These are phyloP conservation scores for Verticillium klebahnii DNA, from an alignment of 2,329 filamentous ascomycete genomes.

Conservation along the genomic window DNA sequence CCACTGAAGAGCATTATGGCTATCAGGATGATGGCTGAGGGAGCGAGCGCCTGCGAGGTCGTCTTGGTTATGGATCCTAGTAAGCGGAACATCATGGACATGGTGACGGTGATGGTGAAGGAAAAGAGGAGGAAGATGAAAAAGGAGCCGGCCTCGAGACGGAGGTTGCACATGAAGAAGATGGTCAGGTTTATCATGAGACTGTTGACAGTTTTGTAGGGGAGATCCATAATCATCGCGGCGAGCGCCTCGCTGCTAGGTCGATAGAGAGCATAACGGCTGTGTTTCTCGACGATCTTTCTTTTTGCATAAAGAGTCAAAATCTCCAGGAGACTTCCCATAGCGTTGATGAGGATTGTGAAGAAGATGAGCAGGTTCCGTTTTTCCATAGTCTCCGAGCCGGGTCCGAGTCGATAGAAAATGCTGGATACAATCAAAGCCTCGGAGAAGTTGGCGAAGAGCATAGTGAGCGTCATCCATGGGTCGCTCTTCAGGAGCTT, in stretches of 20 bases:
- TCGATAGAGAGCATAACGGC: constrained; percentile 34
- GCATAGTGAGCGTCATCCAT: constrained; percentile 29
- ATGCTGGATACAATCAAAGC: constrained; percentile 36
- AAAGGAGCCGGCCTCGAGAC: constrained; percentile 52
- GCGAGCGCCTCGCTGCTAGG: constrained; percentile 26
- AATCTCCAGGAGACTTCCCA: constrained; percentile 32
- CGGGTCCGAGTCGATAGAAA: constrained; percentile 36
- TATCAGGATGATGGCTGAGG: constrained; percentile 43
- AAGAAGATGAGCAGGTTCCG: constrained; percentile 47
- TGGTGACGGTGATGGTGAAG: constrained; percentile 53
- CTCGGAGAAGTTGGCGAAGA: constrained; percentile 40
- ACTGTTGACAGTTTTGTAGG: constrained; percentile 22
- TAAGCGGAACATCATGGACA: constrained; percentile 62
- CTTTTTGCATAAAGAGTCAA: constrained; percentile 31
- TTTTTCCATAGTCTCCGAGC: constrained; percentile 38
- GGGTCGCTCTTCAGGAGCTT: constrained; percentile 35
- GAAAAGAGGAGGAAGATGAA: constrained; percentile 62
- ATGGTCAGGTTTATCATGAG: constrained; percentile 32
- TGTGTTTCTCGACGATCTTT: constrained; percentile 33
- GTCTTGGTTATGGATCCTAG: constrained; percentile 36
- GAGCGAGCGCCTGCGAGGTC: constrained; percentile 46
- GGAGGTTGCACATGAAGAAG: constrained; percentile 35
- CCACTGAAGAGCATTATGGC: constrained; percentile 43
- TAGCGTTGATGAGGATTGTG: constrained; percentile 48
- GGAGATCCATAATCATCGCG: constrained; percentile 27